Conservation (phyloP, 1,139 yeast genomes). For the Schizosaccharomyces versatilis region DNA sequence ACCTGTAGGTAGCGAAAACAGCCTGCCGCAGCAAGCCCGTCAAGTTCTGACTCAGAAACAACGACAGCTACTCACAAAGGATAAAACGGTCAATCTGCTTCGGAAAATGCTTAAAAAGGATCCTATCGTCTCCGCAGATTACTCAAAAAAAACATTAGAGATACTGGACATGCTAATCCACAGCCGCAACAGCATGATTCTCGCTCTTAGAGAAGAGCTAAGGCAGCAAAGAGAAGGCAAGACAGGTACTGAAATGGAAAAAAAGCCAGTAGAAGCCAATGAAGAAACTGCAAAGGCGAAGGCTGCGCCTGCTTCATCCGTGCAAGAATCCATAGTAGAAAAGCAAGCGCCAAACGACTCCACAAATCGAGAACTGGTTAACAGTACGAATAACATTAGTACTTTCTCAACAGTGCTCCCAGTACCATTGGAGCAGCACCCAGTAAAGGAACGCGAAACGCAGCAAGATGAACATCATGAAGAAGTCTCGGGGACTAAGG, state of each 20-base stretch:
- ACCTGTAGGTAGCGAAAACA: not conserved
- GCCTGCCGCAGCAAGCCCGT: not conserved
- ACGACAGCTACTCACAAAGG: not conserved
- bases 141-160: not conserved
- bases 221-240: not conserved
- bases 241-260: not conserved
- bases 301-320: too few species aligned
- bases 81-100: not conserved
- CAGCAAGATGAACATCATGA: too few species aligned
- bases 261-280: not conserved
- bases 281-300: not conserved
- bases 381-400: too few species aligned
- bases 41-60: not conserved
- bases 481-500: too few species aligned
- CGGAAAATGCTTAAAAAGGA: not conserved
- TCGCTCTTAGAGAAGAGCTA: not conserved
- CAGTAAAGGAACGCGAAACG: too few species aligned
- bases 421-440: too few species aligned
- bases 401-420: too few species aligned
- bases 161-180: not conserved
- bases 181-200: constrained; percentile 1
- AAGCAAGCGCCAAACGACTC: not conserved
- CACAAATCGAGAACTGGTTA: too few species aligned
- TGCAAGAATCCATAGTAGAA: not conserved
- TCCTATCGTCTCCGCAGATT: not conserved